These are phyloP conservation scores for Ceratobasidium papillatum DNA, from an alignment of 1,284 basidiomycete species.

Conservation along the genomic window DNA sequence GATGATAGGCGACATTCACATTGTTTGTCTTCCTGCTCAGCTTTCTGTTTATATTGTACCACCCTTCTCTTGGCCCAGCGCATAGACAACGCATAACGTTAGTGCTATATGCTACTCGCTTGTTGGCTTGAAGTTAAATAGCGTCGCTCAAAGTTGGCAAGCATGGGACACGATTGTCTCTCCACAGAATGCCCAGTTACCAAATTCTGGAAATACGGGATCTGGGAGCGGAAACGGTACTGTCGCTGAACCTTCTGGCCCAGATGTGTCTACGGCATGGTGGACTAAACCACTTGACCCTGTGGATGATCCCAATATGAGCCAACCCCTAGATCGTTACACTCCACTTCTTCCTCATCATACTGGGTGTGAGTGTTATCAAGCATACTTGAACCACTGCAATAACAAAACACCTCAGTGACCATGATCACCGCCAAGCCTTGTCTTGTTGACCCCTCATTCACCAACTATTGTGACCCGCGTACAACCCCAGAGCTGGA, in stretches of 20 bases:
- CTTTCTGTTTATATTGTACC: constrained; percentile 78
- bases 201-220: constrained; percentile 44
- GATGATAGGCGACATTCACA: constrained; percentile 59
- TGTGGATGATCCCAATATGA: constrained; percentile 58
- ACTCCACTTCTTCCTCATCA: constrained; percentile 80
- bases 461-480: constrained; percentile 72
- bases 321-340: constrained; percentile 84
- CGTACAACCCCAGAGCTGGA: constrained; percentile 74
- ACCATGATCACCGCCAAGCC: constrained; percentile 78
- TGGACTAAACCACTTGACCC: constrained; percentile 65
- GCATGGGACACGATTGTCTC: constrained; percentile 76
- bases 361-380: constrained; percentile 72
- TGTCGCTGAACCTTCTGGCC: constrained; percentile 44
- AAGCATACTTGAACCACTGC: neutral
- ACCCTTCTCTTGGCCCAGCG: constrained; percentile 76
- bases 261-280: constrained; percentile 65
- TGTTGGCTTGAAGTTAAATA: neutral
- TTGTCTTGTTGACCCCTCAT: constrained; percentile 73
- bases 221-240: constrained; percentile 41
- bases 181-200: constrained; percentile 2
- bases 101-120: neutral
- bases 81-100: constrained; percentile 60
- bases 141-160: constrained; percentile 79
- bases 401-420: constrained; percentile 50
- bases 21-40: constrained; percentile 75